phyloP scores from a whole-genome alignment of 768 basidiomycete genomes.

The Russula lepida region DNA sequence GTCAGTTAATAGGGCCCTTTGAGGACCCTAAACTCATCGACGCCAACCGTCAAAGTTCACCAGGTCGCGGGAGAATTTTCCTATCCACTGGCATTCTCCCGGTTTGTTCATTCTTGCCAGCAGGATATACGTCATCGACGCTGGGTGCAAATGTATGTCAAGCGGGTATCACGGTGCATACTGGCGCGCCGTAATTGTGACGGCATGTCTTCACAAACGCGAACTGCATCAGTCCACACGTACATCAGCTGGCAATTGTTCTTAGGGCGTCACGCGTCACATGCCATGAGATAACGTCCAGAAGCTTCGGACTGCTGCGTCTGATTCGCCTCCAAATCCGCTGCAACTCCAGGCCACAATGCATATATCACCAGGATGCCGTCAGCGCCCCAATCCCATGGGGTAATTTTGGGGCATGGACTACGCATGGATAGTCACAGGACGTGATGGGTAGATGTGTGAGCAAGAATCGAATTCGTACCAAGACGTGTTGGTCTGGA shows the following conservation, averaged over 20 bases:
- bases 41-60: conserved; percentile 31
- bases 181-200: not conserved
- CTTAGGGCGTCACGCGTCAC: conserved; percentile 8
- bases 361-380: conserved; percentile 8
- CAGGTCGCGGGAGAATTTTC: conserved; percentile 23
- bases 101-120: not conserved
- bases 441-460: not conserved
- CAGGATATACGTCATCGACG: not conserved
- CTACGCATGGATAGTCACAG: conserved; percentile 12
- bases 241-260: not conserved
- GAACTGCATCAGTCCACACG: not conserved
- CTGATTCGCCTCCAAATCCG: conserved; percentile 6
- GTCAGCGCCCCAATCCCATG: conserved; percentile 3
- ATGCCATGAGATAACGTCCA: not conserved
- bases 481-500: conserved; percentile 1
- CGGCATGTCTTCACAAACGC: not conserved
- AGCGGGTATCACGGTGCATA: not conserved
- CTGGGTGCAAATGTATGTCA: not conserved
- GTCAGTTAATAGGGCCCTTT: not conserved
- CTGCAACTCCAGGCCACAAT: not conserved
- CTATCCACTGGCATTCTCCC: not conserved
- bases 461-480: conserved; percentile 3
- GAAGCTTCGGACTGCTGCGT: not conserved
- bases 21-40: not conserved
- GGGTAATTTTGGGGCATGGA: conserved; percentile 12